Evolutionary conservation across 441 rosid genomes (phyloP).

Genomic region (Theobroma grandiflorum): DNA sequence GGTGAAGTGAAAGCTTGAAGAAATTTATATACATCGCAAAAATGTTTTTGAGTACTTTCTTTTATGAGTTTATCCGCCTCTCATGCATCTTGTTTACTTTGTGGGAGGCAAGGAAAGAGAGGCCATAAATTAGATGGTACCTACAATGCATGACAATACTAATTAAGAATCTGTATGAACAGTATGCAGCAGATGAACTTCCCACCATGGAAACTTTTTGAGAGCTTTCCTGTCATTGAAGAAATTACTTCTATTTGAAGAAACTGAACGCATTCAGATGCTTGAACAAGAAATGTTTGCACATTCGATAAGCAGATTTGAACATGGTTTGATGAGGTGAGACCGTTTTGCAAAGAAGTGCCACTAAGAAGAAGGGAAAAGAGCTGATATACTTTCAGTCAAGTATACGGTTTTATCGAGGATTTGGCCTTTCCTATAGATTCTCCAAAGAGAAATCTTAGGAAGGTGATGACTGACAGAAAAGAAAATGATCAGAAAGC

Average conservation of each 20-base stretch:
- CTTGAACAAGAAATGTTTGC: background rate
- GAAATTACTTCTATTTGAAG: background rate
- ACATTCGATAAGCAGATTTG: background rate
- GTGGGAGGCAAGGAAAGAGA: background rate
- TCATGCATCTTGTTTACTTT: background rate
- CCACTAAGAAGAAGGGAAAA: too few species aligned
- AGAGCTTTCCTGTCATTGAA: background rate
- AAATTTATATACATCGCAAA: background rate
- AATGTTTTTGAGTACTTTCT: background rate
- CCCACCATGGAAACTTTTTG: background rate
- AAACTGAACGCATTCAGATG: conserved; percentile 5
- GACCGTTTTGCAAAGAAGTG: background rate
- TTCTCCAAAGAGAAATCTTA: background rate
- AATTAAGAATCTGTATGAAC: background rate
- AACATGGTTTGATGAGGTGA: background rate
- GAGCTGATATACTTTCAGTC: background rate
- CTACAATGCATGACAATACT: background rate
- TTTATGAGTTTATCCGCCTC: background rate
- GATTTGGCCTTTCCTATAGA: background rate
- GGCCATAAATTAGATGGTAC: background rate
- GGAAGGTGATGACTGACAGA: background rate
- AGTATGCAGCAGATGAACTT: background rate
- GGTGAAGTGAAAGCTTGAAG: conserved; percentile 12
- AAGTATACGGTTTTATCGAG: background rate
- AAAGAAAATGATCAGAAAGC: background rate